phyloP scores from a whole-genome alignment of 2,329 filamentous ascomycete species.

The Blastomyces gilchristii region DNA sequence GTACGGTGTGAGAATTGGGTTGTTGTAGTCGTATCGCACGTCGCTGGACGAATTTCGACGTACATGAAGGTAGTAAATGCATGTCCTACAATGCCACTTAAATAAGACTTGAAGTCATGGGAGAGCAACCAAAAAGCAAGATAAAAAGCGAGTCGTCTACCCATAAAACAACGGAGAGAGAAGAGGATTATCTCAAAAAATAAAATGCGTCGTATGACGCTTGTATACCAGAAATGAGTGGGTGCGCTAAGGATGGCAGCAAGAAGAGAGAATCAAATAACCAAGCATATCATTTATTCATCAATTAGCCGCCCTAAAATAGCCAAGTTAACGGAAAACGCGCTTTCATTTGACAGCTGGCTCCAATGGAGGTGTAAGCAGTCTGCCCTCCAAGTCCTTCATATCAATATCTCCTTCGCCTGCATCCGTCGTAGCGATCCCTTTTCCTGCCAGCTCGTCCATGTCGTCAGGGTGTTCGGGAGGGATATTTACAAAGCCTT shows the following conservation, averaged over 20 bases:
- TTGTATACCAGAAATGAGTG: not conserved
- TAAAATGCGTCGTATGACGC: not conserved
- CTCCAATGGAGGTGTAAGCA: constrained; percentile 27
- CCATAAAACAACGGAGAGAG: too few relatives aligned
- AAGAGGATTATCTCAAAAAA: not conserved
- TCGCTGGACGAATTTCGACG: too few relatives aligned
- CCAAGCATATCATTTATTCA: not conserved
- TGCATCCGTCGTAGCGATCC: constrained; percentile 5
- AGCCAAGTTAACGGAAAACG: not conserved
- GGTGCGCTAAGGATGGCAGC: not conserved
- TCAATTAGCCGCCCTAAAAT: not conserved
- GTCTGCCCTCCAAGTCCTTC: constrained; percentile 15
- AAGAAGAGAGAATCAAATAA: not conserved
- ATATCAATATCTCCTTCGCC: constrained; percentile 4
- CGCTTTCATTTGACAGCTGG: constrained; percentile 15
- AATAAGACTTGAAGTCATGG: too few relatives aligned
- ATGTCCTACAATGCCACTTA: too few relatives aligned
- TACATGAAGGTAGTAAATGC: too few relatives aligned
- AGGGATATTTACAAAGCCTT: constrained; percentile 32
- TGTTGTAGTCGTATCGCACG: not conserved
- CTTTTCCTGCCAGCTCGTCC: constrained; percentile 11
- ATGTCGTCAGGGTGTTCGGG: constrained; percentile 22
- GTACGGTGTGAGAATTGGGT: not conserved
- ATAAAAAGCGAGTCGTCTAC: too few relatives aligned
- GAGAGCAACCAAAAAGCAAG: too few relatives aligned